A percentile compares a stretch with the other conserved stretches of the same genome.
These are phyloP conservation scores for Floccularia luteovirens DNA, from an alignment of 768 basidiomycete genomes.

Conservation along the genomic window DNA sequence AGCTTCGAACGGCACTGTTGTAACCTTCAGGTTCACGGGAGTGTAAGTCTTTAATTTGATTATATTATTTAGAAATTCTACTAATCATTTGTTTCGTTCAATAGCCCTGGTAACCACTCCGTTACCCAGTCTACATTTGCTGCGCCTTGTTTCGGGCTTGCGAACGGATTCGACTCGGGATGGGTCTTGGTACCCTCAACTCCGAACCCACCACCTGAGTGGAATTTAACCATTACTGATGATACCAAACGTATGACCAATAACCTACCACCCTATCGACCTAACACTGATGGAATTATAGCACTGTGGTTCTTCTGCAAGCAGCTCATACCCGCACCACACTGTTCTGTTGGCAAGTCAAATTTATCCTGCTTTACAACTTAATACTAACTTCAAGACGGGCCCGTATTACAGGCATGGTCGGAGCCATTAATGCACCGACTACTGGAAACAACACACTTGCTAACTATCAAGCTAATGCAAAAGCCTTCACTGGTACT, in stretches of 20 bases:
- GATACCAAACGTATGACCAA: slow-evolving; percentile 31
- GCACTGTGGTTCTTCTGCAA: slow-evolving; percentile 60
- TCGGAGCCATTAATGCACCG: slow-evolving; percentile 47
- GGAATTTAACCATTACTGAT: slow-evolving; percentile 45
- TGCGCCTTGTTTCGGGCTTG: slow-evolving; percentile 33
- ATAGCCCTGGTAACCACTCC: slow-evolving; percentile 43
- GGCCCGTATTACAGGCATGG: slow-evolving; percentile 25
- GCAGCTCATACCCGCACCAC: slow-evolving; percentile 27
- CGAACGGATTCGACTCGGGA: slow-evolving; percentile 52
- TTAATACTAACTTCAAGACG: neutral
- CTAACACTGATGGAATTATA: slow-evolving; percentile 8
- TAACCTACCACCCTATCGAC: neutral
- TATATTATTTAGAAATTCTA: neutral
- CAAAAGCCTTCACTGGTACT: slow-evolving; percentile 16
- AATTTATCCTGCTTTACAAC: too few relatives aligned
- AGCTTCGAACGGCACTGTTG: slow-evolving; percentile 32
- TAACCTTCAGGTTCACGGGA: slow-evolving; percentile 45
- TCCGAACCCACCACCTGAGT: slow-evolving; percentile 23
- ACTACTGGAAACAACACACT: slow-evolving; percentile 35
- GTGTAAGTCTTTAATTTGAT: slow-evolving; percentile 18
- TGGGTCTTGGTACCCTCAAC: slow-evolving; percentile 31
- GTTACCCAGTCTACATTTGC: slow-evolving; percentile 43
- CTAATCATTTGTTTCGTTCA: neutral
- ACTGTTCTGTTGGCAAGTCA: slow-evolving; percentile 31
- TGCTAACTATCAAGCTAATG: slow-evolving; percentile 23